Percentiles rank a stretch among this genome's conserved stretches.
Conservation (phyloP, 768 basidiomycete genomes). For the Boletus rubescentipes region DNA sequence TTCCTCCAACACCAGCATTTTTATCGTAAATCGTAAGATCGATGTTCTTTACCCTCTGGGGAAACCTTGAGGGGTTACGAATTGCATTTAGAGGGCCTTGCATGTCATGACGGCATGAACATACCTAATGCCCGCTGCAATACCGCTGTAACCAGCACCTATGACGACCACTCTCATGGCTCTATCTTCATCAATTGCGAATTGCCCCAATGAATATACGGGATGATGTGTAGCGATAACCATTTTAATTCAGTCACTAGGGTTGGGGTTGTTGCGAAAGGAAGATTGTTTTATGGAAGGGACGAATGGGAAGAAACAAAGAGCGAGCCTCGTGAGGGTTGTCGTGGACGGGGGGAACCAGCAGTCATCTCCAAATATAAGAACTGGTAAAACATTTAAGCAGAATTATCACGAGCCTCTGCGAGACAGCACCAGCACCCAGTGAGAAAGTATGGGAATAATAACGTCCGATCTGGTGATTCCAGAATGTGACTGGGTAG, state of each 20-base stretch:
- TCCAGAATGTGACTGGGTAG: too few species aligned
- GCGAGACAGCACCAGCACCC: too few species aligned
- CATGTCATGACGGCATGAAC: constrained; percentile 4
- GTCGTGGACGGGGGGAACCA: too few species aligned
- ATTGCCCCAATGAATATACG: constrained; percentile 36
- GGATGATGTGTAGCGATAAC: neutral
- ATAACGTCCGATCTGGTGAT: too few species aligned
- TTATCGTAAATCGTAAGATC: constrained; percentile 60
- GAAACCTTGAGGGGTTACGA: constrained; percentile 37
- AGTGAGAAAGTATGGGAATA: too few species aligned
- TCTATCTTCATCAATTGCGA: constrained; percentile 51
- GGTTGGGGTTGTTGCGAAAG: neutral
- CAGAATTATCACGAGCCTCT: too few species aligned
- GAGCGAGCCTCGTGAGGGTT: too few species aligned
- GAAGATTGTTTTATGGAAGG: too few species aligned
- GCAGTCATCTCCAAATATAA: too few species aligned
- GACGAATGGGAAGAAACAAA: too few species aligned
- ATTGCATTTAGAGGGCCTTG: neutral
- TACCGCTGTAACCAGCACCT: constrained; percentile 61
- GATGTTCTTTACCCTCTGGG: constrained; percentile 52
- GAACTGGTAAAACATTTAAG: too few species aligned
- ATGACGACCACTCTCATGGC: constrained; percentile 55
- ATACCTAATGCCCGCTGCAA: constrained; percentile 56
- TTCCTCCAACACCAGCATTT: constrained; percentile 57
- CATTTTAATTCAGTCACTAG: neutral